Conservation (phyloP, 78 protist species). For the Dictyostelium intermedium region DNA sequence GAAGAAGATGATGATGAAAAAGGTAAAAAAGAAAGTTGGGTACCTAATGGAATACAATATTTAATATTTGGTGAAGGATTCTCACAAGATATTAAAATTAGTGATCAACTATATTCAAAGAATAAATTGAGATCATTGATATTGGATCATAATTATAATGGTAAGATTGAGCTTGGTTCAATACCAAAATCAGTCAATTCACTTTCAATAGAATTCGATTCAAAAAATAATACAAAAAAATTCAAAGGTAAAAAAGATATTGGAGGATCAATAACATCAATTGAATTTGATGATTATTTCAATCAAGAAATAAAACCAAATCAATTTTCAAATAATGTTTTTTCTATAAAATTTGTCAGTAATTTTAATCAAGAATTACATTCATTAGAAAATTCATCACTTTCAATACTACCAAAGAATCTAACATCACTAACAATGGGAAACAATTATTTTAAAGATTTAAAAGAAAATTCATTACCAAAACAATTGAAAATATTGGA, state of each 20-base stretch:
- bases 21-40: neutral
- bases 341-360: neutral
- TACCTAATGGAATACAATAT: neutral
- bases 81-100: neutral
- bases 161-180: neutral
- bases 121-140: neutral
- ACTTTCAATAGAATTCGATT: neutral
- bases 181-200: neutral
- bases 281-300: neutral
- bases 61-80: neutral
- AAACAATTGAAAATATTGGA: neutral
- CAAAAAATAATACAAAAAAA: neutral
- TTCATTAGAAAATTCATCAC: too few species aligned
- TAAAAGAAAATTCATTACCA: neutral
- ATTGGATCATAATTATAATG: neutral
- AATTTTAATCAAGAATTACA: neutral
- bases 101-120: neutral
- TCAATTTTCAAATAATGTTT: neutral
- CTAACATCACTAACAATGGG: neutral
- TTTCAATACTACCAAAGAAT: neutral
- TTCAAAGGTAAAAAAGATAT: neutral
- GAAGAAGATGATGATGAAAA: neutral
- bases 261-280: neutral
- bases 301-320: neutral
- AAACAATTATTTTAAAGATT: neutral